These are phyloP conservation scores for Thalassiosira hispida DNA, from an alignment of 352 stramenopile species.

Conservation along the genomic window DNA sequence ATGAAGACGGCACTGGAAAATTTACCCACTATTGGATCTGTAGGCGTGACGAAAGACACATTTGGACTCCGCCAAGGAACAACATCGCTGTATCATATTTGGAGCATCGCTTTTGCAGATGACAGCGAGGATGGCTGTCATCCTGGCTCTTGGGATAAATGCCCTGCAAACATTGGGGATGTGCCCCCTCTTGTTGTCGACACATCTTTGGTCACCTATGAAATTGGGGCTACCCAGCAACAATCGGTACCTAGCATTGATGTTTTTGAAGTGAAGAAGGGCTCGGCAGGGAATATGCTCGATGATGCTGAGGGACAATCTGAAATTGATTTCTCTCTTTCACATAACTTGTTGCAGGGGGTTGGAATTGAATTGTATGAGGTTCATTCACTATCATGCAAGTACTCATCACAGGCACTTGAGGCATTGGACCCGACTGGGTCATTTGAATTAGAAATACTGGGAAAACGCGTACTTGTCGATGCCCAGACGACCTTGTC, in stretches of 20 bases:
- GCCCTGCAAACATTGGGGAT: conserved; percentile 86
- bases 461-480: conserved; percentile 54
- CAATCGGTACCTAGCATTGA: conserved; percentile 57
- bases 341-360: conserved; percentile 52
- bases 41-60: conserved; percentile 89
- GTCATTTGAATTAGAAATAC: conserved; percentile 71
- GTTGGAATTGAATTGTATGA: conserved; percentile 78
- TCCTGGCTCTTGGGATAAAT: conserved; percentile 55
- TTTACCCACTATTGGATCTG: conserved; percentile 86
- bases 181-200: conserved; percentile 79
- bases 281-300: conserved; percentile 76
- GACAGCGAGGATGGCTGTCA: conserved; percentile 48
- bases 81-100: conserved; percentile 57
- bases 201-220: conserved; percentile 41
- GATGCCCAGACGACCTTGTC: conserved; percentile 49
- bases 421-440: conserved; percentile 39
- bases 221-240: conserved; percentile 51
- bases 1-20: conserved; percentile 90
- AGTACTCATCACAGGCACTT: conserved; percentile 37
- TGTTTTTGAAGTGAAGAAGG: conserved; percentile 76
- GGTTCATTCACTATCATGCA: conserved; percentile 75
- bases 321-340: conserved; percentile 64
- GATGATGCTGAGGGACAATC: conserved; percentile 51
- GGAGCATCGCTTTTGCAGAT: conserved; percentile 79
- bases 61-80: conserved; percentile 42